Percentiles rank a stretch among this genome's conserved stretches.
These are phyloP conservation scores for Aspergillus novoparasiticus DNA, from an alignment of 2,329 filamentous ascomycete genomes.

Conservation along the genomic window DNA sequence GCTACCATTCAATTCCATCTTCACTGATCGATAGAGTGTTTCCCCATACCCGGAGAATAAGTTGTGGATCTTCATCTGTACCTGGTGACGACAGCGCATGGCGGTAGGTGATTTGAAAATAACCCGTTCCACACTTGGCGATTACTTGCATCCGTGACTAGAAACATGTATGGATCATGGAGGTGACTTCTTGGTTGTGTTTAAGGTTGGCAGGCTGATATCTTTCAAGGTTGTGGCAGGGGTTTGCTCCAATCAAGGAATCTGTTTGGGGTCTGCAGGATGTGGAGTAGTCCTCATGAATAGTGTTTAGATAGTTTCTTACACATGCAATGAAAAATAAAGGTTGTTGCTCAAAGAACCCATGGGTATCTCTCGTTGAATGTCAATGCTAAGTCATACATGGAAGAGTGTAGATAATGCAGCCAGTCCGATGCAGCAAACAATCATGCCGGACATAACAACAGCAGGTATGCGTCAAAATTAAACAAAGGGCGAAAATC, in stretches of 20 bases:
- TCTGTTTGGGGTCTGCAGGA: neutral
- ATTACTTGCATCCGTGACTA: neutral
- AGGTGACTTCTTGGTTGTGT: neutral
- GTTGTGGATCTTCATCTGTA: too few species aligned
- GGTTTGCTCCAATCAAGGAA: neutral
- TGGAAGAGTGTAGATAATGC: conserved; percentile 5
- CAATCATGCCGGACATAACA: neutral
- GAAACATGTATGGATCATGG: neutral
- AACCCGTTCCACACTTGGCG: too few species aligned
- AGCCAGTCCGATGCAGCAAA: neutral
- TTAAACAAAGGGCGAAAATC: neutral
- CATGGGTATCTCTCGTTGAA: conserved; percentile 18
- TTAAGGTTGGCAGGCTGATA: neutral
- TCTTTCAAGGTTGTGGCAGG: neutral
- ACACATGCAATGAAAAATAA: neutral
- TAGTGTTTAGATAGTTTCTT: neutral
- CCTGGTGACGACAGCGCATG: too few species aligned
- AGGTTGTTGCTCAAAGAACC: conserved; percentile 5
- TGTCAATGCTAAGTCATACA: conserved; percentile 5
- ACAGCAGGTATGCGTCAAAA: neutral
- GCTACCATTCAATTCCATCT: too few species aligned
- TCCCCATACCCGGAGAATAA: too few species aligned
- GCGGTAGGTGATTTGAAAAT: too few species aligned
- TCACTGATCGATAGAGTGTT: too few species aligned
- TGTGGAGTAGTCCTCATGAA: neutral